Evolutionary conservation across 176 grass and related monocot species (phyloP).

Genomic region (Oryza coarctata): DNA sequence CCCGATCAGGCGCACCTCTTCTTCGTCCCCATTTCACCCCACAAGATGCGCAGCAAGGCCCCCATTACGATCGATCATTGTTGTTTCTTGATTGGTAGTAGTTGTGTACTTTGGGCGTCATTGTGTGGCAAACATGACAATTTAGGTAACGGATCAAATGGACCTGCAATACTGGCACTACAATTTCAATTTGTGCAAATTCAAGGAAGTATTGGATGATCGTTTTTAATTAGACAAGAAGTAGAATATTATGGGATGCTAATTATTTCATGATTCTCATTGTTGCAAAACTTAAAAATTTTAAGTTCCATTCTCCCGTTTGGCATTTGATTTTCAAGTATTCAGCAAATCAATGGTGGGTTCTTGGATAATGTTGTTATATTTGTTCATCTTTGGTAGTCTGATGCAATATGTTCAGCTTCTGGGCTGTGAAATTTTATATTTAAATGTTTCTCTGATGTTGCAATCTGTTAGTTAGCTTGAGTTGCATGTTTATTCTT

Average conservation of each 20-base stretch:
- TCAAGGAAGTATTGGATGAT: not conserved
- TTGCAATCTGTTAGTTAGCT: not conserved
- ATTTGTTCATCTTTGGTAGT: not conserved
- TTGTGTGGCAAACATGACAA: not conserved
- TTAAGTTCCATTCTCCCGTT: not conserved
- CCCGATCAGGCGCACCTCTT: slow-evolving; percentile 69
- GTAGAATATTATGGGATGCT: not conserved
- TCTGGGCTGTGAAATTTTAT: not conserved
- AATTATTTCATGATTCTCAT: not conserved
- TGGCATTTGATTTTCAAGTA: not conserved
- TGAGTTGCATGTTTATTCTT: not conserved
- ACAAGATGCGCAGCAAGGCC: slow-evolving; percentile 95
- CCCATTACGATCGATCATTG: not conserved
- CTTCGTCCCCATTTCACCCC: slow-evolving; percentile 83
- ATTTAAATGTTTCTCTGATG: not conserved
- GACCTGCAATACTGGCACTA: not conserved
- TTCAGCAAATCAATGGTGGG: not conserved
- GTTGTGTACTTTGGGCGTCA: not conserved
- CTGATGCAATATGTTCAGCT: not conserved
- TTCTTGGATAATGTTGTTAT: not conserved
- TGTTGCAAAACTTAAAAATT: not conserved
- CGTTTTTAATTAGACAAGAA: not conserved
- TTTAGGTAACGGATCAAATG: not conserved
- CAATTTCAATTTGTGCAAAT: not conserved
- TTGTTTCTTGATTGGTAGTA: not conserved